Conservation (phyloP, 352 stramenopile genomes). For the Albugo candida region DNA sequence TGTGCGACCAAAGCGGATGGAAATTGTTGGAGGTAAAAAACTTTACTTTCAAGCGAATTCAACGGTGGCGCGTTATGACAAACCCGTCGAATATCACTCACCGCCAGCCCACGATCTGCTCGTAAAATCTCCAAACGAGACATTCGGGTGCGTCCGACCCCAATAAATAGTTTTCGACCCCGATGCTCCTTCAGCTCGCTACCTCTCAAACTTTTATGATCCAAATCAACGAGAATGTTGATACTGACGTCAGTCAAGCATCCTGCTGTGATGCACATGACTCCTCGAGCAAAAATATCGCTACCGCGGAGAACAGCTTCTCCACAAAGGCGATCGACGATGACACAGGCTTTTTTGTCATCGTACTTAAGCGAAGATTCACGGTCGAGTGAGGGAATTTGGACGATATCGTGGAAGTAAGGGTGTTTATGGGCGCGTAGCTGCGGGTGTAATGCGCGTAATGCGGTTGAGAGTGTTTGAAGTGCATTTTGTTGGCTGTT, state of each 20-base stretch:
- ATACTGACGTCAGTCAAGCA: slow-evolving; percentile 61
- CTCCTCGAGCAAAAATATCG: slow-evolving; percentile 83
- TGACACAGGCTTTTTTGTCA: slow-evolving; percentile 10
- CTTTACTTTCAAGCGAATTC: slow-evolving; percentile 41
- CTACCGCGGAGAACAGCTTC: slow-evolving; percentile 86
- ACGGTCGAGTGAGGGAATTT: slow-evolving; percentile 11
- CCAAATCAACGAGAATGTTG: slow-evolving; percentile 72
- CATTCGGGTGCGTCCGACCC: slow-evolving; percentile 46
- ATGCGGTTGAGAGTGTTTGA: slow-evolving; percentile 15
- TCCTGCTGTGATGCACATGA: slow-evolving; percentile 79
- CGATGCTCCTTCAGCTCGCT: slow-evolving; percentile 43
- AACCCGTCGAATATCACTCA: slow-evolving; percentile 41
- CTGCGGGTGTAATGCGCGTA: slow-evolving; percentile 33
- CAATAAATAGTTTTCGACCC: slow-evolving; percentile 67
- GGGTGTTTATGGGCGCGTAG: slow-evolving; percentile 19
- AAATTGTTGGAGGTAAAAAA: slow-evolving; percentile 88
- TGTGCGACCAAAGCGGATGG: slow-evolving; percentile 83
- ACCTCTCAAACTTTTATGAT: slow-evolving; percentile 57
- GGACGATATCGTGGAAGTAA: slow-evolving; percentile 21
- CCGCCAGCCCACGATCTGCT: slow-evolving; percentile 32
- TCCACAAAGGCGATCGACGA: slow-evolving; percentile 83
- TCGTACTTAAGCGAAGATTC: not conserved
- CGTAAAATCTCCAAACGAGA: slow-evolving; percentile 63
- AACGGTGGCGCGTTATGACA: slow-evolving; percentile 75
- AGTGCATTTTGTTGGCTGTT: slow-evolving; percentile 36